These are phyloP conservation scores for Exophiala oligosperma DNA, from an alignment of 2,329 filamentous ascomycete species.

Conservation along the genomic window DNA sequence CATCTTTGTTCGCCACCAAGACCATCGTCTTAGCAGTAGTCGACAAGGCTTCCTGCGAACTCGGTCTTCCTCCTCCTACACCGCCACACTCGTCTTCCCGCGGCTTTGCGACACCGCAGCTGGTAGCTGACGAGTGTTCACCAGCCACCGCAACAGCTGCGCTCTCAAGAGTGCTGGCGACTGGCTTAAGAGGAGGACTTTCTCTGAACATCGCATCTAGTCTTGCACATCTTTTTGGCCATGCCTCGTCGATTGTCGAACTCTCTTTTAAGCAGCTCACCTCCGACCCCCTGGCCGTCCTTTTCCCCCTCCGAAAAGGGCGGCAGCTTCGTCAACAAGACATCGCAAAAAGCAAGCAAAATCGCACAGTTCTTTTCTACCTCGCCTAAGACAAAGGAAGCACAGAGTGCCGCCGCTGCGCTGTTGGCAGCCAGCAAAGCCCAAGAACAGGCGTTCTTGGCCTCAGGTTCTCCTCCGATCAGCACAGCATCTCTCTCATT, in stretches of 20 bases:
- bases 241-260: conserved; percentile 65
- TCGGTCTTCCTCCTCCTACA: conserved; percentile 9
- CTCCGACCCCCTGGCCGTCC: conserved; percentile 49
- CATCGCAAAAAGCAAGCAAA: conserved; percentile 67
- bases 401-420: conserved; percentile 53
- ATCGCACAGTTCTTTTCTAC: conserved; percentile 81
- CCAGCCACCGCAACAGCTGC: conserved; percentile 1
- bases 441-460: conserved; percentile 60
- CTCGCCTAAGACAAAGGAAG: conserved; percentile 71
- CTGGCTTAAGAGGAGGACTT: background rate
- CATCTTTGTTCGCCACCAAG: background rate
- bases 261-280: conserved; percentile 56
- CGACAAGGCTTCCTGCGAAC: conserved; percentile 1
- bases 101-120: conserved; percentile 1
- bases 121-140: background rate
- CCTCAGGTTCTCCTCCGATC: conserved; percentile 62
- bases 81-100: conserved; percentile 18
- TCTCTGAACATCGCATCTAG: background rate
- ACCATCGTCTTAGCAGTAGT: background rate
- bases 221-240: conserved; percentile 34
- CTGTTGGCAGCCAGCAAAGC: conserved; percentile 67
- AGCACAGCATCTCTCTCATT: conserved; percentile 73
- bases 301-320: conserved; percentile 54
- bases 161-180: background rate
- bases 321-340: conserved; percentile 47